A percentile compares a stretch with the other conserved stretches of the same genome.
These are phyloP conservation scores for Rhodotorula sp. DNA, from an alignment of 1,284 basidiomycete genomes.

Conservation along the genomic window DNA sequence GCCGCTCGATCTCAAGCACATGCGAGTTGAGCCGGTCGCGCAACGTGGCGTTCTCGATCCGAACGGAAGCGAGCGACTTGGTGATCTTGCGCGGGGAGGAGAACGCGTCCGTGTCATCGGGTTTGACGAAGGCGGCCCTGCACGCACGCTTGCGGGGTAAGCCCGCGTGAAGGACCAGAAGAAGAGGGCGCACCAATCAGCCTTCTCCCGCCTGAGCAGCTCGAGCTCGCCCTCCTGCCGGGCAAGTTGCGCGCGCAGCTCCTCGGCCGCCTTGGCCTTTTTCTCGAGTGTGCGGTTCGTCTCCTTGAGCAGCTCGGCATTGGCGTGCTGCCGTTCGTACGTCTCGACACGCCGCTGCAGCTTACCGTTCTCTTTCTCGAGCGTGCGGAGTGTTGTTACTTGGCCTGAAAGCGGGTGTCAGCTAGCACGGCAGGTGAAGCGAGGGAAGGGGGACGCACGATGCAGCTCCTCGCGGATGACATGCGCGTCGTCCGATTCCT, in stretches of 20 bases:
- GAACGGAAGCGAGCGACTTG: constrained; percentile 42
- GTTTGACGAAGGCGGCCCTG: constrained; percentile 38
- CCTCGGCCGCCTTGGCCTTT: constrained; percentile 60
- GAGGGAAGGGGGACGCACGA: constrained; percentile 14
- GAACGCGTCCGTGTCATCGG: constrained; percentile 26
- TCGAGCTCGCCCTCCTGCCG: constrained; percentile 65
- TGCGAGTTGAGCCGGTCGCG: constrained; percentile 39
- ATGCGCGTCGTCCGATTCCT: constrained; percentile 20
- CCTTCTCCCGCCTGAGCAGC: constrained; percentile 60
- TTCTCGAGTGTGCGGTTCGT: constrained; percentile 68
- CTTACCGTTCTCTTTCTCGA: constrained; percentile 66
- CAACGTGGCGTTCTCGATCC: constrained; percentile 42
- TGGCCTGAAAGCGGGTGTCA: constrained; percentile 30
- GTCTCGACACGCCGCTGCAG: constrained; percentile 60
- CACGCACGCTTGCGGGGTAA: neutral
- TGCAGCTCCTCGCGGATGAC: constrained; percentile 38
- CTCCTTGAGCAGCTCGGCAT: constrained; percentile 69
- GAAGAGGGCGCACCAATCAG: constrained; percentile 40
- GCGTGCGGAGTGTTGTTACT: constrained; percentile 58
- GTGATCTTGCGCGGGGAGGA: constrained; percentile 44
- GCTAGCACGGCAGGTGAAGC: neutral
- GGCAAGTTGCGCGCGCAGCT: constrained; percentile 62
- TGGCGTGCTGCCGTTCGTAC: constrained; percentile 61
- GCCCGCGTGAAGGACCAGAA: too few relatives aligned
- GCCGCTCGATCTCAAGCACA: constrained; percentile 34